These are phyloP conservation scores for Saccharomycopsis phalli DNA, from an alignment of 1,139 yeast genomes.

Conservation along the genomic window DNA sequence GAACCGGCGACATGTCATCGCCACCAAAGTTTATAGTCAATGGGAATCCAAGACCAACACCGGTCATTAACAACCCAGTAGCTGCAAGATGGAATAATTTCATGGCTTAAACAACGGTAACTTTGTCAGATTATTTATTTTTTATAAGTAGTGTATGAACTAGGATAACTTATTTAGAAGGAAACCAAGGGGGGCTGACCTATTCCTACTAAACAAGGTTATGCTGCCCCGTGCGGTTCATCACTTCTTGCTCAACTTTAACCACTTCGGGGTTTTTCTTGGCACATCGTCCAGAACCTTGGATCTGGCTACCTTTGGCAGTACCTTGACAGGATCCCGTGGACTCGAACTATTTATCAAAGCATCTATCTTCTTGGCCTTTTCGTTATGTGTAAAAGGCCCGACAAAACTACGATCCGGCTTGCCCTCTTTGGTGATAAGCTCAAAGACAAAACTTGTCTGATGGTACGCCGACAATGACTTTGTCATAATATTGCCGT, in stretches of 20 bases:
- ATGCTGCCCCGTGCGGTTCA: background rate
- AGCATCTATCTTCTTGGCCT: background rate
- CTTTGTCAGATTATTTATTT: no score
- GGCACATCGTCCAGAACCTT: background rate
- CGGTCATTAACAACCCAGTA: background rate
- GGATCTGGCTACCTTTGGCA: background rate
- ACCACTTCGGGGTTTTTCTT: conserved; percentile 18
- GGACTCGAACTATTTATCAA: background rate
- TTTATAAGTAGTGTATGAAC: no score
- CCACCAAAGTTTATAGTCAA: conserved; percentile 15
- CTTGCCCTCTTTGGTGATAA: conserved; percentile 1
- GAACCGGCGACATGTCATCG: background rate
- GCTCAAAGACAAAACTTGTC: conserved; percentile 16
- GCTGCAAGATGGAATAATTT: no score
- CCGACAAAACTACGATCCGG: conserved; percentile 11
- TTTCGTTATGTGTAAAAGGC: conserved; percentile 7
- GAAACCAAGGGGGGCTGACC: conserved; percentile 1
- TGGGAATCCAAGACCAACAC: conserved; percentile 14
- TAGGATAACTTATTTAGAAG: no score
- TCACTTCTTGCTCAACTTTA: conserved; percentile 16
- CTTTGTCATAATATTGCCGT: background rate
- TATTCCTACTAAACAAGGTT: background rate
- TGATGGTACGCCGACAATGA: conserved; percentile 7
- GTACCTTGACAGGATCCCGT: background rate
- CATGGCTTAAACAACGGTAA: no score